phyloP scores from a whole-genome alignment of 768 basidiomycete genomes.

The Hortiboletus campestris region DNA sequence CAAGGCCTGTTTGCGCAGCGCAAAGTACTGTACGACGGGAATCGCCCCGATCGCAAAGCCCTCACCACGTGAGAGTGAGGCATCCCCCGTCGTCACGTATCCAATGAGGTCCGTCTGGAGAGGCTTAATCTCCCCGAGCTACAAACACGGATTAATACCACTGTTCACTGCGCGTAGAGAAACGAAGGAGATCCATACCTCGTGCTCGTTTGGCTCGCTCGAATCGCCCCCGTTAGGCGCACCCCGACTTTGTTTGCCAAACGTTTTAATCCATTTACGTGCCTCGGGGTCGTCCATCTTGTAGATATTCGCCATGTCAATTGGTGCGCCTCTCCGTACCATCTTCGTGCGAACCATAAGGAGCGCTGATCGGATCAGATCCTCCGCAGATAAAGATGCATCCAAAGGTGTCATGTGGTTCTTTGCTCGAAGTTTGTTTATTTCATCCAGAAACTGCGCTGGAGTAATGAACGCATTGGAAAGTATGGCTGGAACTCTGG shows the following conservation, averaged over 20 bases:
- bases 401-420: conserved; percentile 45
- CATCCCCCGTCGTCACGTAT: conserved; percentile 81
- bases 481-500: conserved; percentile 46
- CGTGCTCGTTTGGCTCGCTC: conserved; percentile 18
- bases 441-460: conserved; percentile 45
- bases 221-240: conserved; percentile 17
- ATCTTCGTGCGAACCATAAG: conserved; percentile 64
- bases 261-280: conserved; percentile 43
- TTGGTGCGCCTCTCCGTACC: conserved; percentile 66
- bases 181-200: conserved; percentile 24
- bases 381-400: conserved; percentile 33
- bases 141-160: not conserved
- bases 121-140: conserved; percentile 49
- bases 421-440: conserved; percentile 61
- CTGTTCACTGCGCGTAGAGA: not conserved
- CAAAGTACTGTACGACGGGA: conserved; percentile 50
- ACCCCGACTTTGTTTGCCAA: conserved; percentile 17
- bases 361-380: conserved; percentile 59
- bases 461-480: conserved; percentile 41
- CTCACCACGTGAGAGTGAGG: conserved; percentile 73
- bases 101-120: conserved; percentile 59
- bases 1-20: conserved; percentile 49
- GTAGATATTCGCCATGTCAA: conserved; percentile 75
- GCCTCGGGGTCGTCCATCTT: conserved; percentile 54
- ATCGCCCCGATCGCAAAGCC: conserved; percentile 80